Percentiles rank a stretch among this genome's conserved stretches.
Evolutionary conservation across 2,329 filamentous ascomycete species (phyloP).

Genomic region (Lachnellula hyalina): DNA sequence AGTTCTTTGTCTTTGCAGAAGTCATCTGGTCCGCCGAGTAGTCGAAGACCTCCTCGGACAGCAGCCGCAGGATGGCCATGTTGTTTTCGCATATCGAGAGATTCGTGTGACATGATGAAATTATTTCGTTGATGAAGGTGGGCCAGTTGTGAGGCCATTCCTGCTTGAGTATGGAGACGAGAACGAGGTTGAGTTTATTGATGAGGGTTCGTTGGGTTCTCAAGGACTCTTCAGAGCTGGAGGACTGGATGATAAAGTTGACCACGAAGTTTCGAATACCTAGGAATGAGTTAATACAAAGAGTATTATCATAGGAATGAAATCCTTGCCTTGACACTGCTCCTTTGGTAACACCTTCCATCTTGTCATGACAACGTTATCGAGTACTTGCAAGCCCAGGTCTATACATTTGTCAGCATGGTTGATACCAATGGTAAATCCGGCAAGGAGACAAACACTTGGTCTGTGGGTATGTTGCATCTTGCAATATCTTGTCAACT

Average conservation of each 20-base stretch:
- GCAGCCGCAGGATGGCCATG: constrained; percentile 92
- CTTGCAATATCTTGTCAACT: constrained; percentile 93
- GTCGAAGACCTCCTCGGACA: constrained; percentile 98
- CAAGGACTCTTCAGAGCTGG: constrained; percentile 81
- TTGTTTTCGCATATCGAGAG: constrained; percentile 99
- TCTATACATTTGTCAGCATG: constrained; percentile 46
- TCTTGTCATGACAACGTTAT: constrained; percentile 97
- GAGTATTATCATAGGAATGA: neutral
- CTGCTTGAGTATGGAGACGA: constrained; percentile 96
- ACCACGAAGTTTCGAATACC: constrained; percentile 99
- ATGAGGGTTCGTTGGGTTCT: constrained; percentile 80
- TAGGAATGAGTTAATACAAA: constrained; percentile 35
- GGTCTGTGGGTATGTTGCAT: constrained; percentile 89
- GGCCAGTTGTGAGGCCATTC: constrained; percentile 99
- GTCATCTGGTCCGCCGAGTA: constrained; percentile 99
- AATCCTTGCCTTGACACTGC: constrained; percentile 75
- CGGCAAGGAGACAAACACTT: constrained; percentile 64
- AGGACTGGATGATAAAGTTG: constrained; percentile 94
- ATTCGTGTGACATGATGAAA: constrained; percentile 90
- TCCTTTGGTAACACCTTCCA: constrained; percentile 97
- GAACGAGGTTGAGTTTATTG: constrained; percentile 97
- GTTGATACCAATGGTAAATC: neutral
- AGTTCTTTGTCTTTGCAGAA: constrained; percentile 90
- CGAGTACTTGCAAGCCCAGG: constrained; percentile 89
- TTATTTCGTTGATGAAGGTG: constrained; percentile 99